phyloP scores from a whole-genome alignment of 2,329 filamentous ascomycete species.

The Scytalidium lignicola region DNA sequence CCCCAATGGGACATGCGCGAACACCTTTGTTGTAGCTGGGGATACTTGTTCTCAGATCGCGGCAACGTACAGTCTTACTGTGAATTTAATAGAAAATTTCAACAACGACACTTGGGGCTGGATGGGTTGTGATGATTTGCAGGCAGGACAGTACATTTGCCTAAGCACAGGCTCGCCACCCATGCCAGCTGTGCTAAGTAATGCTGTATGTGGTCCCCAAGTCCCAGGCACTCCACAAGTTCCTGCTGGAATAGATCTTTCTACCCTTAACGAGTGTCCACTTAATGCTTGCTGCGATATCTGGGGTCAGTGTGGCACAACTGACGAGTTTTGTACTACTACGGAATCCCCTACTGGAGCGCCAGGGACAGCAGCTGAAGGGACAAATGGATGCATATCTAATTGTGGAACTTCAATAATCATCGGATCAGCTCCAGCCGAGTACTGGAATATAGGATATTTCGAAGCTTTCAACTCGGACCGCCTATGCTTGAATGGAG shows the following conservation, averaged over 20 bases:
- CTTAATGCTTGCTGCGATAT: conserved; percentile 33
- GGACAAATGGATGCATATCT: conserved; percentile 33
- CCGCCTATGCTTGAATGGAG: conserved; percentile 25
- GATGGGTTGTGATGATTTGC: conserved; percentile 32
- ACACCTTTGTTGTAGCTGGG: conserved; percentile 26
- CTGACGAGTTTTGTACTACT: conserved; percentile 30
- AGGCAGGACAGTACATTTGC: conserved; percentile 31
- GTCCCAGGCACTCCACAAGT: conserved; percentile 33
- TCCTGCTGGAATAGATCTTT: conserved; percentile 26
- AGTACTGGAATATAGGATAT: conserved; percentile 25
- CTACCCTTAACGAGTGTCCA: conserved; percentile 40
- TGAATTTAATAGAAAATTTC: conserved; percentile 29
- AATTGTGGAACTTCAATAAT: conserved; percentile 35
- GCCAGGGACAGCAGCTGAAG: conserved; percentile 29
- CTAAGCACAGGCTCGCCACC: conserved; percentile 35
- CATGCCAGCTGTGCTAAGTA: conserved; percentile 32
- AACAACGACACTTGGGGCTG: conserved; percentile 42
- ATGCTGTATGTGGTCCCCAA: conserved; percentile 41
- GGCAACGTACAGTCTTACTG: conserved; percentile 24
- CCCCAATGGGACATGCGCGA: conserved; percentile 34
- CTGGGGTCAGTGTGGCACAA: conserved; percentile 36
- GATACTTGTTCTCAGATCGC: conserved; percentile 33
- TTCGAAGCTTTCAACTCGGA: conserved; percentile 28
- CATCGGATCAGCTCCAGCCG: conserved; percentile 11
- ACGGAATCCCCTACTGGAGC: conserved; percentile 21